Percentiles rank a stretch among this genome's conserved stretches.
phyloP scores from a whole-genome alignment of 495 filamentous ascomycete species.

The Neurospora africana region DNA sequence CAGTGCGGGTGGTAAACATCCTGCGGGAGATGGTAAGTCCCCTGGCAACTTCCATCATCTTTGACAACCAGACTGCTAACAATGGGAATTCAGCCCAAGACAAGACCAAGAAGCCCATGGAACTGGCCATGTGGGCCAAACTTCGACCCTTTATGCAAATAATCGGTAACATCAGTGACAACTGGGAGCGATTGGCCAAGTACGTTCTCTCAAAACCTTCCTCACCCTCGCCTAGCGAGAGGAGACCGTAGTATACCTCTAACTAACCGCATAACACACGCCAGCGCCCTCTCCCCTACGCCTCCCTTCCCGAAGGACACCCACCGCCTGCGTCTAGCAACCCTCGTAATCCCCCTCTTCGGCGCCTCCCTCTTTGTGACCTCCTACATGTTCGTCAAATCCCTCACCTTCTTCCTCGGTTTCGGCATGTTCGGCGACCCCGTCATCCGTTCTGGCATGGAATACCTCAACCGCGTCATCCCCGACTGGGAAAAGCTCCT shows the following conservation, averaged over 20 bases:
- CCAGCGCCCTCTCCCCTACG: slow-evolving; percentile 64
- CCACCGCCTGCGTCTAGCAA: slow-evolving; percentile 53
- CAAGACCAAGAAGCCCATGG: slow-evolving; percentile 78
- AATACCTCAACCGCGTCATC: slow-evolving; percentile 52
- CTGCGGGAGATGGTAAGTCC: slow-evolving; percentile 38
- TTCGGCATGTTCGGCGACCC: slow-evolving; percentile 77
- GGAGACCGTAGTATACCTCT: not conserved
- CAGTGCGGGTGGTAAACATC: slow-evolving; percentile 64
- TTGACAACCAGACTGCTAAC: slow-evolving; percentile 3
- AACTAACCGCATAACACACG: not conserved
- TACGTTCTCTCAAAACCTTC: slow-evolving; percentile 24
- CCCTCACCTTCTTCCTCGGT: slow-evolving; percentile 52
- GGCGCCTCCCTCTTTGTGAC: slow-evolving; percentile 50
- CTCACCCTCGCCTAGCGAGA: not conserved
- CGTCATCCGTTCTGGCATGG: slow-evolving; percentile 46
- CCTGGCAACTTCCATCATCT: too few relatives aligned
- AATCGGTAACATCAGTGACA: slow-evolving; percentile 62
- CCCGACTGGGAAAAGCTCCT: slow-evolving; percentile 69
- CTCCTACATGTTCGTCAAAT: slow-evolving; percentile 67
- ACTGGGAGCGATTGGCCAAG: slow-evolving; percentile 74
- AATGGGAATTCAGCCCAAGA: slow-evolving; percentile 32
- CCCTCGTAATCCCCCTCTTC: slow-evolving; percentile 46
- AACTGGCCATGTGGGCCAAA: slow-evolving; percentile 64
- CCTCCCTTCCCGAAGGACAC: slow-evolving; percentile 59
- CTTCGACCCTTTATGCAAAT: slow-evolving; percentile 69